Evolutionary conservation across 345 rosid species (phyloP), one percentile per base, ranked within the genome.

Genomic region (Lumnitzera littorea): DNA sequence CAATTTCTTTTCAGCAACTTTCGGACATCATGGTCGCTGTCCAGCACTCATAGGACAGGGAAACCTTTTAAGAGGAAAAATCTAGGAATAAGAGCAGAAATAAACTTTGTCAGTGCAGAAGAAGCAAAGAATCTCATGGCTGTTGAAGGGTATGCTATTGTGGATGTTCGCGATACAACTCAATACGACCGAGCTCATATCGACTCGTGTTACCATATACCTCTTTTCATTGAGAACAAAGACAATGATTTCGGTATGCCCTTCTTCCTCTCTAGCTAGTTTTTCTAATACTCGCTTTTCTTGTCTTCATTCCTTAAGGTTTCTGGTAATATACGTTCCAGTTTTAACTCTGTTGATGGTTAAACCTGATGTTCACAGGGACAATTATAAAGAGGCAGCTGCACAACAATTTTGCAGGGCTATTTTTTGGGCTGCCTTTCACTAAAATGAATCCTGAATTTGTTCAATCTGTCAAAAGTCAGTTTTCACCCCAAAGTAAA

Each of bases 391-490:
- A 85, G 77, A 89, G 96, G 81, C 80, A 86, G 11, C 60, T 87
- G 74, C 98, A 89, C 82, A 89, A 92, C 74, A 92, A 92, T 57
- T 92, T 92, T 76, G 71, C 96, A 13, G 98, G 98, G 17, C 72
- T 89, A 58, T 84, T 92, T 78, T 92, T 75, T 55, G 98, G 98
- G 51, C 65, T 92, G 72, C 82, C 87, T 15, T 92, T 89, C 63
- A 92, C 98, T 0, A 92, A 92, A 76, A 67, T 48, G 12, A 89
- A 92, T 66, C 90, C 96, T 46, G 82, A 87, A 8, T 92, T 92
- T 55, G 73, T 84, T 52, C 79, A 78, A 29, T 65, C 88, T 0
- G 81, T 89, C 25, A 76, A 67, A 75, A 75, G 59, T 51, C 77
- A 82, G 73, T 83, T 92, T 72, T 70, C 90, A 15, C 80, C 85